Percentiles rank a stretch among this genome's conserved stretches.
Evolutionary conservation across 1,284 basidiomycete species (phyloP).

Genomic region (Irpex sp.): DNA sequence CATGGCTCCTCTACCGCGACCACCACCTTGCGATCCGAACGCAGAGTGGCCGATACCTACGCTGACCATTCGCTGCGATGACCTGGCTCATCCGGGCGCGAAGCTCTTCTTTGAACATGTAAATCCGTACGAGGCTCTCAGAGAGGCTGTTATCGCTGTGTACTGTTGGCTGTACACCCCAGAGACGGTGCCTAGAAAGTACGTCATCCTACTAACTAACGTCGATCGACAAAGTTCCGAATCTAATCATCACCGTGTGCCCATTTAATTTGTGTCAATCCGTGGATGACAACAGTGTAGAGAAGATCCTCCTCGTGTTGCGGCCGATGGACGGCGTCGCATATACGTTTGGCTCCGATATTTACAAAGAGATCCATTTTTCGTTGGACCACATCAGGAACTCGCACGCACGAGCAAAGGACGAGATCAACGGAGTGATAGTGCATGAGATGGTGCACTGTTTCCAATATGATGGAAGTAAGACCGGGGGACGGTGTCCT

Average conservation of each 20-base stretch:
- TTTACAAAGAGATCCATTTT: conserved; percentile 69
- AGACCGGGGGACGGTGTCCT: conserved; percentile 47
- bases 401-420: conserved; percentile 37
- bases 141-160: conserved; percentile 48
- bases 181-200: conserved; percentile 56
- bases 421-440: conserved; percentile 66
- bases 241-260: too few relatives aligned
- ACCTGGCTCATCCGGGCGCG: conserved; percentile 56
- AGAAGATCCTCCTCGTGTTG: conserved; percentile 51
- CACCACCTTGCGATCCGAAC: conserved; percentile 20
- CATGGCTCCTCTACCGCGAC: conserved; percentile 27
- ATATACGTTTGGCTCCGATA: conserved; percentile 50
- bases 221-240: too few relatives aligned
- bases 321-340: conserved; percentile 67
- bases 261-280: neutral
- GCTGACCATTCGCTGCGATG: conserved; percentile 52
- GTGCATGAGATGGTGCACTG: conserved; percentile 71
- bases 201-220: conserved; percentile 19
- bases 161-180: conserved; percentile 59
- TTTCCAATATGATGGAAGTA: conserved; percentile 58
- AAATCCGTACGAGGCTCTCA: conserved; percentile 42
- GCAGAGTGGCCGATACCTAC: conserved; percentile 50
- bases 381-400: conserved; percentile 57
- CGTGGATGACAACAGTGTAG: conserved; percentile 37
- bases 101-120: conserved; percentile 53